These are phyloP conservation scores for Acacia confusa DNA, from an alignment of 306 rosid genomes.

Conservation along the genomic window DNA sequence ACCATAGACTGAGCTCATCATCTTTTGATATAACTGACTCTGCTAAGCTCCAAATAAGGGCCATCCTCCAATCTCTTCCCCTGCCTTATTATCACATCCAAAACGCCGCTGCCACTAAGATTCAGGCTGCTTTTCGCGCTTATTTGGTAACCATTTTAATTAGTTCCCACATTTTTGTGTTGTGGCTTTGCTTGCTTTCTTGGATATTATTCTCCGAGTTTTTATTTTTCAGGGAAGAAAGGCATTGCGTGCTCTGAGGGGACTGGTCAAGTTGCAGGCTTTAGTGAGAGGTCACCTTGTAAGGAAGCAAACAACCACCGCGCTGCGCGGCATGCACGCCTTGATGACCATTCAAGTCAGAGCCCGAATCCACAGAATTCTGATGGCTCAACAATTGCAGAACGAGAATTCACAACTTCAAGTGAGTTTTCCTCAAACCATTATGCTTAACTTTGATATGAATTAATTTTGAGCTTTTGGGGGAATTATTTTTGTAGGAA, in stretches of 20 bases:
- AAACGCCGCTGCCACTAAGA: slow-evolving; percentile 65
- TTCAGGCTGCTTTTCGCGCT: slow-evolving; percentile 76
- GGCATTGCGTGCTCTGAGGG: slow-evolving; percentile 84
- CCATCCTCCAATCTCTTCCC: slow-evolving; percentile 31
- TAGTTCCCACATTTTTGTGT: neutral
- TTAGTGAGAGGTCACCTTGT: slow-evolving; percentile 87
- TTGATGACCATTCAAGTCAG: slow-evolving; percentile 85
- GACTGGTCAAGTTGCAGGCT: slow-evolving; percentile 90
- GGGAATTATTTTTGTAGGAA: slow-evolving; percentile 41
- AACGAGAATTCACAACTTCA: slow-evolving; percentile 1
- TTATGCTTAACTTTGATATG: neutral
- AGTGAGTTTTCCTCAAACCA: slow-evolving; percentile 36
- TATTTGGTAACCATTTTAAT: slow-evolving; percentile 57
- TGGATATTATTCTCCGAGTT: neutral
- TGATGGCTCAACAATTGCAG: slow-evolving; percentile 47
- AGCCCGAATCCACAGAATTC: slow-evolving; percentile 76
- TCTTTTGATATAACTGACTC: slow-evolving; percentile 55
- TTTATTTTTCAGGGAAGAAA: slow-evolving; percentile 67
- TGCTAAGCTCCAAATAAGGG: slow-evolving; percentile 36
- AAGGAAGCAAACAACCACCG: slow-evolving; percentile 74
- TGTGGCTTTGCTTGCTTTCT: neutral
- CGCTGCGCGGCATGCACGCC: slow-evolving; percentile 79
- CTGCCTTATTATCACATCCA: slow-evolving; percentile 22
- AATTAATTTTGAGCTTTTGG: neutral
- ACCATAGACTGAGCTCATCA: slow-evolving; percentile 41